A percentile compares a stretch with the other conserved stretches of the same genome.
phyloP scores from a whole-genome alignment of 192 early-diverging fungal species.

The Coemansia sp. region DNA sequence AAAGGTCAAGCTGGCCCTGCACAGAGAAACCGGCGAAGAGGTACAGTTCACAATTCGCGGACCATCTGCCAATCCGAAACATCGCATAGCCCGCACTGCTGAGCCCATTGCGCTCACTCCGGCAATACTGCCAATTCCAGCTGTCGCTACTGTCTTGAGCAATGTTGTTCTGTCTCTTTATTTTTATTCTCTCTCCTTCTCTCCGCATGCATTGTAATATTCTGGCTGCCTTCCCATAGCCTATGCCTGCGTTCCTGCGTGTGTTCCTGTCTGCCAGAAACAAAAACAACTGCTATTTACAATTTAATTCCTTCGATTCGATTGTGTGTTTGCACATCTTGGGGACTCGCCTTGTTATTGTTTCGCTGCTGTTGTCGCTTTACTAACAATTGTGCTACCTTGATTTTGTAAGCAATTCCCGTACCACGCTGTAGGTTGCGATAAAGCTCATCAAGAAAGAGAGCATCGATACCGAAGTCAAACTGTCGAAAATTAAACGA shows the following conservation, averaged over 20 bases:
- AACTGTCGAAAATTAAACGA: slow-evolving; percentile 86
- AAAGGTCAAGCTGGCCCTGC: slow-evolving; percentile 93
- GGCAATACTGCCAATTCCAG: background rate
- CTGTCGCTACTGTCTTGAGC: background rate
- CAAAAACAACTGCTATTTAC: too few relatives aligned
- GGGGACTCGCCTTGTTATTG: background rate
- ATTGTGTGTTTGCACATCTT: too few relatives aligned
- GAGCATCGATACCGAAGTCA: slow-evolving; percentile 74
- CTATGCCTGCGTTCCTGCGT: too few relatives aligned
- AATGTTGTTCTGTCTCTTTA: background rate
- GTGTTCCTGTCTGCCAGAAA: too few relatives aligned
- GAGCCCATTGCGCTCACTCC: too few relatives aligned
- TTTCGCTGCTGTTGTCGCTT: background rate
- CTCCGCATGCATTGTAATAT: background rate
- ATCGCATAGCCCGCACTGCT: too few relatives aligned
- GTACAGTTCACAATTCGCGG: too few relatives aligned
- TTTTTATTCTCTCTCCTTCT: slow-evolving; percentile 1
- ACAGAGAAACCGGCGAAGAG: slow-evolving; percentile 70
- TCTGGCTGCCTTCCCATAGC: background rate
- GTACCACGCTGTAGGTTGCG: slow-evolving; percentile 69
- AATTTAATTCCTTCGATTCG: too few relatives aligned
- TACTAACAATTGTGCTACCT: slow-evolving; percentile 4
- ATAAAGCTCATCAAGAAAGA: slow-evolving; percentile 96
- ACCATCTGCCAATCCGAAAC: too few relatives aligned
- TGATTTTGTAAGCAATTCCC: too few relatives aligned